A percentile compares a stretch with the other conserved stretches of the same genome.
These are phyloP conservation scores for Vitis rupestris DNA, from an alignment of 164 flowering plant genomes.

Conservation along the genomic window DNA sequence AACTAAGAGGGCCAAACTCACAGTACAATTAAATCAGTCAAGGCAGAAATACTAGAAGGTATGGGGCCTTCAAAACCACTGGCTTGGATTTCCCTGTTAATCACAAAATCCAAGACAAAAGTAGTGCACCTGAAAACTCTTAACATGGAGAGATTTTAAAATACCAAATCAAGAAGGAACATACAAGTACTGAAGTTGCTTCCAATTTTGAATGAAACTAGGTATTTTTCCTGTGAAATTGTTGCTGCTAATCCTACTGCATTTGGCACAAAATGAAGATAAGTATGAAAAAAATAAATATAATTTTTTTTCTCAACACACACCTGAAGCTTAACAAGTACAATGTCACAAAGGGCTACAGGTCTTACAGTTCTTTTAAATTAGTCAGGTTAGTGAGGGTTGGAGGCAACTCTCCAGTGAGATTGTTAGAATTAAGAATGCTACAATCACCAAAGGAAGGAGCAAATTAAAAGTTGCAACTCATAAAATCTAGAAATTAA, in stretches of 20 bases:
- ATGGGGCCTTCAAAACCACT: slow-evolving; percentile 22
- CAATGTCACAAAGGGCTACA: too few species aligned
- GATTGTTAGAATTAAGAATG: slow-evolving; percentile 11
- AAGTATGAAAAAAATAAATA: background rate
- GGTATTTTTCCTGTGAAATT: background rate
- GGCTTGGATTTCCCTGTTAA: slow-evolving; percentile 20
- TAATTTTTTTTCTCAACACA: too few species aligned
- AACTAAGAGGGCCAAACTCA: slow-evolving; percentile 18
- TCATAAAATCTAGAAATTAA: too few species aligned
- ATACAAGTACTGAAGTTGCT: too few species aligned
- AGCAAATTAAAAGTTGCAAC: too few species aligned
- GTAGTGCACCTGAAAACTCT: too few species aligned
- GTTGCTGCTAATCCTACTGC: too few species aligned
- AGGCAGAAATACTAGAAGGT: slow-evolving; percentile 13
- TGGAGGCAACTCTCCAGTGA: slow-evolving; percentile 17
- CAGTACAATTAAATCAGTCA: slow-evolving; percentile 22
- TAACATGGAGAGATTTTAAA: too few species aligned
- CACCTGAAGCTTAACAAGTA: too few species aligned
- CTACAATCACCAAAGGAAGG: too few species aligned
- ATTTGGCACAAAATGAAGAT: background rate
- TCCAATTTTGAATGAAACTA: background rate
- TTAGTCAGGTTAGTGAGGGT: slow-evolving; percentile 11
- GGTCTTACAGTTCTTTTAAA: slow-evolving; percentile 11
- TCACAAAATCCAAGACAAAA: background rate
- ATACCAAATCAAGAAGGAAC: too few species aligned